Percentiles rank a stretch among this genome's conserved stretches.
Evolutionary conservation across 768 basidiomycete genomes (phyloP).

Genomic region (Saitozyma podzolica): DNA sequence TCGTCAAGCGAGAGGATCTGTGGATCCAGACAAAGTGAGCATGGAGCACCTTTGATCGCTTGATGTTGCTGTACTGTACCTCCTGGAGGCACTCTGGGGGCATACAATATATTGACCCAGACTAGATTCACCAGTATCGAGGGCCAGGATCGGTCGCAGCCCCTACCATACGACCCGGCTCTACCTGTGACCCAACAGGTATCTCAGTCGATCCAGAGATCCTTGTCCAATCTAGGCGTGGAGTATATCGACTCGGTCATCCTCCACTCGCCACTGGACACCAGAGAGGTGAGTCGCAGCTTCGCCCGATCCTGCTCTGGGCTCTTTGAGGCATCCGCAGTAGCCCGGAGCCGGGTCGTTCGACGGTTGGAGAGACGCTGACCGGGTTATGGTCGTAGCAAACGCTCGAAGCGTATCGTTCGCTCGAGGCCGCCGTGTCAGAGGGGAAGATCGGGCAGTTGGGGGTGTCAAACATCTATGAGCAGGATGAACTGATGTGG

Average conservation of each 20-base stretch:
- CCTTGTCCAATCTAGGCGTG: constrained; percentile 68
- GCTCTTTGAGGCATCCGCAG: no score
- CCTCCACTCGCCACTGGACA: constrained; percentile 72
- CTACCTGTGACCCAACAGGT: constrained; percentile 64
- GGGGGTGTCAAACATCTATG: constrained; percentile 77
- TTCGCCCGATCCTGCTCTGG: no score
- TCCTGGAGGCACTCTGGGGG: not conserved
- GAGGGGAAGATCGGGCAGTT: constrained; percentile 57
- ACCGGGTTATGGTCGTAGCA: constrained; percentile 16
- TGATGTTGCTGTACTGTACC: no score
- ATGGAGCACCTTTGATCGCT: not conserved
- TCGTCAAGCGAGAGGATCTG: constrained; percentile 66
- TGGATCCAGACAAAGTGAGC: constrained; percentile 77
- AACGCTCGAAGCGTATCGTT: constrained; percentile 70
- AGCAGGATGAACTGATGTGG: constrained; percentile 60
- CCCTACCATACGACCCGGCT: constrained; percentile 70
- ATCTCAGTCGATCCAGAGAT: constrained; percentile 62
- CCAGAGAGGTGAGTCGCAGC: constrained; percentile 50
- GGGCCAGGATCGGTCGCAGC: constrained; percentile 70
- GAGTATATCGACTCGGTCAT: constrained; percentile 75
- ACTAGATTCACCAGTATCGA: constrained; percentile 69
- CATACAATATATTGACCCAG: no score
- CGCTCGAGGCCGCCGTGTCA: constrained; percentile 64
- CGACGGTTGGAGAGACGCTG: no score
- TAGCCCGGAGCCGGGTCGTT: no score